Evolutionary conservation across 805 yeast genomes (phyloP), one percentile per base, ranked within the genome.

Genomic region (Suhomyces sp.): DNA sequence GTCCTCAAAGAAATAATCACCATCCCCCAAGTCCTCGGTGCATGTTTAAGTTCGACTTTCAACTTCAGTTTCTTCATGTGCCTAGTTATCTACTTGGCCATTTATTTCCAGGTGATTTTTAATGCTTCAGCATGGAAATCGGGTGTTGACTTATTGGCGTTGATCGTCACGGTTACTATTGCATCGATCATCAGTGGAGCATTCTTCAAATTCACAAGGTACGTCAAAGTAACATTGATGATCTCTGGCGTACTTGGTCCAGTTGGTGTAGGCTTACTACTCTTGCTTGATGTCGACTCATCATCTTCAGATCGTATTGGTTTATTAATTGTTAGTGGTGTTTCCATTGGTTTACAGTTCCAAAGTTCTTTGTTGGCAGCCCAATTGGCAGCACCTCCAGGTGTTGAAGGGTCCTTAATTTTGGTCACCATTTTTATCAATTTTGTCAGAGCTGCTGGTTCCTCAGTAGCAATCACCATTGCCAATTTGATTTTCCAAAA

Each of bases 1-100:
- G 60, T 78, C 19, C 67, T 74, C 9, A 51, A 51, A 23, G 64
- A 68, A 12, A 57, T 77, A 8, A 48, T 77, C 24, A 50, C 44
- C 4, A 51, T 56, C 26, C 55, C 56, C 6, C 61, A 58, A 14
- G 65, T 75, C 2, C 26, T 60, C 12, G 53, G 70, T 4, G 66
- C 74, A 6, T 56, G 65, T 22, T 25, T 70, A 17, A 53, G 60
- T 33, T 60, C 66, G 2, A 48, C 64, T 15, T 59, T 60, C 40
- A 57, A 52, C 31, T 64, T 58, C 40, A 60, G 59, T 6, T 63
- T 60, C 36, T 74, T 76, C 43, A 60, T 76, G 56, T 59, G 56
- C 16, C 36, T 45, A 26, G 40, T 58, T 27, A 60, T 53, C 10
- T 64, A 55, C 38, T 46, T 65, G 16, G 64, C 70, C 13, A 51